Base-by-base conservation (phyloP, 2,329 filamentous ascomycete species). In the Alternaria alternata region DNA sequence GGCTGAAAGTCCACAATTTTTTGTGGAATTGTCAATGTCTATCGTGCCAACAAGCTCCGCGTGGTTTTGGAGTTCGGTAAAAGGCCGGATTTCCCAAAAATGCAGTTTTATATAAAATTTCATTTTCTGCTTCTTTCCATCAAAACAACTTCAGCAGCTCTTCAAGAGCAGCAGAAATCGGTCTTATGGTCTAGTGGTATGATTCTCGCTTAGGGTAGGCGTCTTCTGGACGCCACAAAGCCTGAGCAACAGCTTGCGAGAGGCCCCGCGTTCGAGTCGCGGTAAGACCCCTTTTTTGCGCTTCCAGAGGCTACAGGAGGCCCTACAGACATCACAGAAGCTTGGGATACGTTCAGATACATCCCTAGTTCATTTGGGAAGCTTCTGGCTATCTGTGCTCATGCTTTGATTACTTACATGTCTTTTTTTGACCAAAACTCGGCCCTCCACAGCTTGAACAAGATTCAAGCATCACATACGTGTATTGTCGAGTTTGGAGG, bases 171-270 rank as follows among this genome's bases (percentile, higher is more conserved):
- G 26, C n/a, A 6, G 12, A 1, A n/a, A 3, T 7, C 1, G 54
- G 57, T 68, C 65, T 66, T 69, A 63, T 87, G 84, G 62, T 63
- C 85, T 87, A 87, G 86, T 84, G 86, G 86, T 87, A 88, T 88
- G 85, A 87, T 88, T 87, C 85, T 87, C 85, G 86, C 86, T 87
- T 88, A 88, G 86, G 86, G 86, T 49, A 52, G 3, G 1, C 28
- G 28, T 30, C 28, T 30, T 30, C 28, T 30, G 4, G 28, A 11
- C 28, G 28, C 28, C 4, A 30, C 28, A 30, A 30, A 38, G 51
- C 59, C 68, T 63, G 59, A 71, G 67, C 61, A 66, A 66, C 18
- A 49, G 55, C 49, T 58, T 69, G 68, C 68, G 68, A 70, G 68
- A 70, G 68, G 68, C 68, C 68, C 68, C 66, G 68, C 66, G 66